A percentile compares a stretch with the other conserved stretches of the same genome.
phyloP scores from a whole-genome alignment of 2,329 filamentous ascomycete species.

The Epichloe scottii region DNA sequence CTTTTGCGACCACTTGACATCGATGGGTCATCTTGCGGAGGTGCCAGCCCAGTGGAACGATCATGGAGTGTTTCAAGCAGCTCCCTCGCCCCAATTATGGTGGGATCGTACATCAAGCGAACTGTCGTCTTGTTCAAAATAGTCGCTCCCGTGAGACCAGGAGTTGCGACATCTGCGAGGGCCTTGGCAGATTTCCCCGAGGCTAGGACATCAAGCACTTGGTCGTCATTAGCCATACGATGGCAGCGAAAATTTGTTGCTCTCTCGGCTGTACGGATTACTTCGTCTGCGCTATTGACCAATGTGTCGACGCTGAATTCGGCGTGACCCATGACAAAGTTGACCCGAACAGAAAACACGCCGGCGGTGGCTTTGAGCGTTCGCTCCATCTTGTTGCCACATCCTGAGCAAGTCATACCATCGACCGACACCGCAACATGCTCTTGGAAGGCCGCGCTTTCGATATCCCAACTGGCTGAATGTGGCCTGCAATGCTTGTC shows the following conservation, averaged over 20 bases:
- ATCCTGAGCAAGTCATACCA: conserved; percentile 26
- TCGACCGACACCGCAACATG: conserved; percentile 17
- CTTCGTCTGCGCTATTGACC: conserved; percentile 14
- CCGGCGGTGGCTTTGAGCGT: conserved; percentile 16
- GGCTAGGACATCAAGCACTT: conserved; percentile 18
- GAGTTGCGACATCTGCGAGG: conserved; percentile 9
- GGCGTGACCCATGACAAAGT: conserved; percentile 25
- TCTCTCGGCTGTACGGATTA: conserved; percentile 14
- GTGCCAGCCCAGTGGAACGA: conserved; percentile 15
- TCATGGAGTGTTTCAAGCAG: conserved; percentile 13
- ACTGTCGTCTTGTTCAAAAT: conserved; percentile 18
- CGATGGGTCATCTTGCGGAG: conserved; percentile 19
- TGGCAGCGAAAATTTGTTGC: conserved; percentile 20
- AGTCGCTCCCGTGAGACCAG: conserved; percentile 15
- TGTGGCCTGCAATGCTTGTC: not conserved
- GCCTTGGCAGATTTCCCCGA: conserved; percentile 10
- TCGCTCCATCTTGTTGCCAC: conserved; percentile 21
- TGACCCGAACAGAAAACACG: conserved; percentile 21
- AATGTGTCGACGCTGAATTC: conserved; percentile 19
- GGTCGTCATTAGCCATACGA: conserved; percentile 14
- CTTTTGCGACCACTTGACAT: conserved; percentile 18
- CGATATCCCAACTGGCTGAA: conserved; percentile 10
- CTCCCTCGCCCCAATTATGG: conserved; percentile 18
- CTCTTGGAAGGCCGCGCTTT: conserved; percentile 15
- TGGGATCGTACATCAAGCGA: conserved; percentile 23